A percentile compares a stretch with the other conserved stretches of the same genome.
These are phyloP conservation scores for Yarrowia divulgata DNA, from an alignment of 805 yeast genomes.

Conservation along the genomic window DNA sequence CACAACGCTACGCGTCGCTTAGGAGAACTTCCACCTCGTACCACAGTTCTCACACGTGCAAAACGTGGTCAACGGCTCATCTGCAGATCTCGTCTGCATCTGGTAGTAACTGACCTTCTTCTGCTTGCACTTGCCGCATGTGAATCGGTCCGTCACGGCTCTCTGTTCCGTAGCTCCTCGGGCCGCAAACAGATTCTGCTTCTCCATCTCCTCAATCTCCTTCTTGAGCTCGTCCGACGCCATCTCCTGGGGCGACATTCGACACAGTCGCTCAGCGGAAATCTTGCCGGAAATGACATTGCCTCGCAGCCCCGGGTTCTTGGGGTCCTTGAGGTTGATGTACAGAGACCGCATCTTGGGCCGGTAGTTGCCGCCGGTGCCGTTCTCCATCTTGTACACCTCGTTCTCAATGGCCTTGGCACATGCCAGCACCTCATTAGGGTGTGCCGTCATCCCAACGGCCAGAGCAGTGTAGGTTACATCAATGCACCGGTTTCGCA, in stretches of 20 bases:
- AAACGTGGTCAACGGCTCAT: slow-evolving; percentile 97
- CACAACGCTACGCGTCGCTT: no score
- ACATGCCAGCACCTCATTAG: slow-evolving; percentile 65
- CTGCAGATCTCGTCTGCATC: slow-evolving; percentile 97
- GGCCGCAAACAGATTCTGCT: slow-evolving; percentile 91
- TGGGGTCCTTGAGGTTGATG: slow-evolving; percentile 85
- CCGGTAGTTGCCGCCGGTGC: slow-evolving; percentile 53
- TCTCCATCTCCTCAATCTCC: slow-evolving; percentile 83
- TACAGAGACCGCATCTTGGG: slow-evolving; percentile 85
- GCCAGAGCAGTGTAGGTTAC: slow-evolving; percentile 91
- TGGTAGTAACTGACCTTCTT: slow-evolving; percentile 97
- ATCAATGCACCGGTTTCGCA: slow-evolving; percentile 82
- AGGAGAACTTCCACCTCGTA: slow-evolving; percentile 96
- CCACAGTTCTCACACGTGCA: slow-evolving; percentile 95
- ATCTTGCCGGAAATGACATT: slow-evolving; percentile 74
- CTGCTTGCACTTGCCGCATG: slow-evolving; percentile 97
- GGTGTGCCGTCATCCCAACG: slow-evolving; percentile 68
- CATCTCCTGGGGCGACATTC: slow-evolving; percentile 91
- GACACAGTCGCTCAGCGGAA: slow-evolving; percentile 67
- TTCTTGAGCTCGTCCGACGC: slow-evolving; percentile 90
- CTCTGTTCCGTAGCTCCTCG: slow-evolving; percentile 97
- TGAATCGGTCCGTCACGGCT: slow-evolving; percentile 94
- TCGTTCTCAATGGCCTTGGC: slow-evolving; percentile 77
- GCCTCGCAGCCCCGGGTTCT: slow-evolving; percentile 82
- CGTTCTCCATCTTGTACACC: slow-evolving; percentile 66